Base-by-base conservation (phyloP, 108 stramenopile genomes). In the Nitzschia sp. region DNA sequence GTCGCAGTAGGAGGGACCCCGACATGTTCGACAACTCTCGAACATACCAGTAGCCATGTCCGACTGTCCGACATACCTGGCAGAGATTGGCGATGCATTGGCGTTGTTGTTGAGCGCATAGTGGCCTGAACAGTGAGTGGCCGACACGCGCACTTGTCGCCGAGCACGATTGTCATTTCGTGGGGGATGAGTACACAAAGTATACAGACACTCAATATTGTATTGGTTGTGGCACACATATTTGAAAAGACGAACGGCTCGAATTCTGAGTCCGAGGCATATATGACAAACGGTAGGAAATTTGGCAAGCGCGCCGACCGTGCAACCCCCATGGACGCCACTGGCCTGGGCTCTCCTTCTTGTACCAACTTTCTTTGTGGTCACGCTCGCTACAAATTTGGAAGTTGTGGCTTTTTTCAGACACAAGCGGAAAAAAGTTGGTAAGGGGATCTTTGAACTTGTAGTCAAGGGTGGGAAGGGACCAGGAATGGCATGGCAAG, bases 121-220 rank as follows among this genome's bases (percentile, higher is more conserved):
- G 29, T 34, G 29, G 29, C 29, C 29, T 34, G 29, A 34, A 34
- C 29, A 34, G 29, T 34, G 29, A 34, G 29, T 34, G 46, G 46
- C 46, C 14, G 46, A 17, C 46, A 17, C n/a, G 46, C 46, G 46
- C 46, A 17, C 46, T 48, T 2, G 29, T 48, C 46, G 46, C 46
- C 17, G 46, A 48, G 46, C 46, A 48, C 46, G 46, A 48, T 48
- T 48, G 46, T 48, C 46, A 48, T 48, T 48, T 48, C 46, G 14
- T 34, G 29, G 29, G 29, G 29, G 5, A 34, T 34, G 29, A 34
- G 29, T 34, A 34, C 29, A 34, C 29, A 34, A 5, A 34, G 5
- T 34, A 34, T 34, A 34, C 29, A 34, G 29, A 34, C 29, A 34
- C 5, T 3, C 5, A 34, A 5, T 34, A 34, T 34, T 34, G 1